Conservation (phyloP, 2,329 filamentous ascomycete species). For the Calonectria crousiana region DNA sequence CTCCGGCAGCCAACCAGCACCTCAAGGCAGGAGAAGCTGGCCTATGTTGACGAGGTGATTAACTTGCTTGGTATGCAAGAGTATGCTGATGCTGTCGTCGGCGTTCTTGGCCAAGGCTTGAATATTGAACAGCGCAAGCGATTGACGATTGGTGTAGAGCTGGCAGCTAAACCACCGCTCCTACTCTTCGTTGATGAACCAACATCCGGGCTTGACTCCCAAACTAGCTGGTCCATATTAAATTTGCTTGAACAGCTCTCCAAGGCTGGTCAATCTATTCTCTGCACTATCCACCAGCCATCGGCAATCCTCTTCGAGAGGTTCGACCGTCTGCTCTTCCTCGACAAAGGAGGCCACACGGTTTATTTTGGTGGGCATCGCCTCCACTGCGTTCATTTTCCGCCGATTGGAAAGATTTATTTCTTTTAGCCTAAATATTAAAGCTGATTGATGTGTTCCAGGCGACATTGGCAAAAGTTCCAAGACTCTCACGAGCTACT, state of each 20-base stretch:
- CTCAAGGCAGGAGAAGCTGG: slow-evolving; percentile 59
- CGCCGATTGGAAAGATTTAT: slow-evolving; percentile 53
- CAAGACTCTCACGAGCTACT: slow-evolving; percentile 75
- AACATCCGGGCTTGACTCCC: slow-evolving; percentile 65
- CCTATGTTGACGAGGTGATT: slow-evolving; percentile 64
- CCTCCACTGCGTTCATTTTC: slow-evolving; percentile 45
- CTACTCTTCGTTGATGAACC: slow-evolving; percentile 66
- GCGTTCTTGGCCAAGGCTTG: slow-evolving; percentile 54
- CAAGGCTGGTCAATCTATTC: slow-evolving; percentile 58
- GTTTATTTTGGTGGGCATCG: slow-evolving; percentile 29
- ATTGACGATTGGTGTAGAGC: slow-evolving; percentile 60
- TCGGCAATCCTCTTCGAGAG: slow-evolving; percentile 47
- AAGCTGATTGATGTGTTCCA: slow-evolving; percentile 72
- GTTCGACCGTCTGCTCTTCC: slow-evolving; percentile 68
- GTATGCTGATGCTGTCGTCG: slow-evolving; percentile 65
- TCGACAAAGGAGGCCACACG: slow-evolving; percentile 28
- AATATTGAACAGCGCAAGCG: slow-evolving; percentile 63
- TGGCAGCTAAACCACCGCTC: slow-evolving; percentile 56
- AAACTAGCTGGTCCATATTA: slow-evolving; percentile 77
- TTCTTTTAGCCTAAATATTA: no score
- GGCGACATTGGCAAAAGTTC: slow-evolving; percentile 81
- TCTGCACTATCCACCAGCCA: slow-evolving; percentile 65
- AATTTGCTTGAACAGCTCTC: slow-evolving; percentile 74
- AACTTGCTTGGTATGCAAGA: slow-evolving; percentile 65
- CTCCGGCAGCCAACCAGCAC: slow-evolving; percentile 57